Conservation (phyloP, 163 green algal species). For the Scenedesmus sp. region DNA sequence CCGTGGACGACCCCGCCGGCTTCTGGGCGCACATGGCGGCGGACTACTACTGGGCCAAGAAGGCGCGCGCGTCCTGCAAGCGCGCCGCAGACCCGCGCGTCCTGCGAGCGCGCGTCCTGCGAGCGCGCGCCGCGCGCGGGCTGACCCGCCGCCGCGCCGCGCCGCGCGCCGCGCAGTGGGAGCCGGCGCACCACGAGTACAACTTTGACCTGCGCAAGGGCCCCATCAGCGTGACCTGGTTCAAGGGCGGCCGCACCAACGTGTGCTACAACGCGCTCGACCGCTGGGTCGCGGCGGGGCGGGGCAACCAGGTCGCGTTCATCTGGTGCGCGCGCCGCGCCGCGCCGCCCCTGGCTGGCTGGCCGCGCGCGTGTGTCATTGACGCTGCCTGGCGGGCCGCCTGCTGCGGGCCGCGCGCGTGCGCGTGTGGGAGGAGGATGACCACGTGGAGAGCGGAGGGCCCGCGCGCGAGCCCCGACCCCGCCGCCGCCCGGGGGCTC, state of each 20-base stretch:
- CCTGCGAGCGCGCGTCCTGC: not conserved
- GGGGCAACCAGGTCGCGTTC: constrained; percentile 72
- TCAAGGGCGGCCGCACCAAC: constrained; percentile 91
- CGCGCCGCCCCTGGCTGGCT: no score
- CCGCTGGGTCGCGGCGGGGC: constrained; percentile 70
- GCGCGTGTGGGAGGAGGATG: no score
- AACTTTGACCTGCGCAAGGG: constrained; percentile 92
- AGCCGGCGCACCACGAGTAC: constrained; percentile 59
- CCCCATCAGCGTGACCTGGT: constrained; percentile 74
- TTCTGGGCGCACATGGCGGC: constrained; percentile 80
- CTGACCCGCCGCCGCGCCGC: no score
- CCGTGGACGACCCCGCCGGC: constrained; percentile 74
- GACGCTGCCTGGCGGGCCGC: no score
- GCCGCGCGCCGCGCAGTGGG: constrained; percentile 60
- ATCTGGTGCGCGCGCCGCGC: constrained; percentile 75
- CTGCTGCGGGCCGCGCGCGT: no score
- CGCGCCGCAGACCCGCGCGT: not conserved
- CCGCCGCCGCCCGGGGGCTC: no score
- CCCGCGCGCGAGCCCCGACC: no score
- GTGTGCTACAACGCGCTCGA: constrained; percentile 95
- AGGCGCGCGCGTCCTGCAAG: constrained; percentile 16
- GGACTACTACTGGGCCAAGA: constrained; percentile 74
- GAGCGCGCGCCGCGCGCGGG: no score
- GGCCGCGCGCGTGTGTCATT: no score
- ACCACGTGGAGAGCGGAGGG: no score